Evolutionary conservation across 2,329 filamentous ascomycete species (phyloP), one percentile per base, ranked within the genome.

Genomic region (Botrytis cinerea): DNA sequence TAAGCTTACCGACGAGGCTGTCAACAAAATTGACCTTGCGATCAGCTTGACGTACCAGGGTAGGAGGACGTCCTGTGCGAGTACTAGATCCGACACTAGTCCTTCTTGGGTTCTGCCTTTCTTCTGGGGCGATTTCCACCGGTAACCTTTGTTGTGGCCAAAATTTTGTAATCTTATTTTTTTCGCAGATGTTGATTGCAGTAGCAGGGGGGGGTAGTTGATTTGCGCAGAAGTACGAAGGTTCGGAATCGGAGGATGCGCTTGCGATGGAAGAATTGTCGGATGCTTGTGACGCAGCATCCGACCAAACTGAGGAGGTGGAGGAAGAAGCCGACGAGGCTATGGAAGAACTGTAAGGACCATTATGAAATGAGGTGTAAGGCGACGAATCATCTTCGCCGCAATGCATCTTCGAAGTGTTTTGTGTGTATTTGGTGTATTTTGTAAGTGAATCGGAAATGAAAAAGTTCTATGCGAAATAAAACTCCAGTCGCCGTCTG

Each of bases 11-110:
- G 86, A 98, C 95, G 83, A 98, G 93, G 83, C 91, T 96, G 84
- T 98, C 95, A 84, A 98, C 95, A 81, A 98, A 98, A 84, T 92
- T 95, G 81, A 93, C 89, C 87, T 97, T 97, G 81, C 95, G 93
- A 84, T 98, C 94, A 80, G 90, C 90, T 85, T 98, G 95, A 80
- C 95, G 92, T 76, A 95, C 87, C 77, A 98, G 88, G 74, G 91
- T 84, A 68, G 95, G 93, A 79, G 93, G 92, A 79, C 88, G 87
- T 78, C 88, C 88, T 77, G 88, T 83, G 79, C 87, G 86, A 74
- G 86, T 83, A 73, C 86, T 85, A 46, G 86, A 83, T 75, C 88
- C 87, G 76, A 84, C 85, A 73, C 84, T 86, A 69, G 87, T 88
- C 75, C 87, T 86, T 74, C 89, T 86, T 16, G 89, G 88, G 77